Base-by-base conservation (phyloP, 2,329 filamentous ascomycete genomes). In the Microsporum canis region DNA sequence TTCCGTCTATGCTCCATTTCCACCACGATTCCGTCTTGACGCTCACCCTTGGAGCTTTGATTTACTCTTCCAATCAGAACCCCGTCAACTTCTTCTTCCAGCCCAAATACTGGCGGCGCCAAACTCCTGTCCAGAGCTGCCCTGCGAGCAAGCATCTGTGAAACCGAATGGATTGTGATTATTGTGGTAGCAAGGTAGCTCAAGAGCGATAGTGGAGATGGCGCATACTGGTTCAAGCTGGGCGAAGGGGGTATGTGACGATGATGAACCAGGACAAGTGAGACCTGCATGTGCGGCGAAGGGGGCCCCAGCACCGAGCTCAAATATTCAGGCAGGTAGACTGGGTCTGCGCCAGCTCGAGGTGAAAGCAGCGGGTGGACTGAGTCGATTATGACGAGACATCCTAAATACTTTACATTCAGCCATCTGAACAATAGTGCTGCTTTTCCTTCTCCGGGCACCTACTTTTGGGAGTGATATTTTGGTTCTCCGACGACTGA, bases 181-280 rank as follows among this genome's bases (percentile, higher is more conserved):
- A 97, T 82, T 2, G 90, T 87, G 2, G 94, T 99, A n/a, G 91
- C 89, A 62, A 96, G 84, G 73, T 95, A 95, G 53, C 81, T 83
- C 27, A 97, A 79, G 0, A 91, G 77, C 1, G 85, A 85, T 10
- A 95, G 79, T 0, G 90, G 84, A 33, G 84, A 76, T 0, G 91
- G 89, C 17, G 82, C 77, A 73, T 73, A 81, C 39, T 70, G 61
- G 56, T 68, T 66, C 36, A 68, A 65, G 10, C 71, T 65, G 12
- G 71, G 65, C 3, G 71, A 73, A 60, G 84, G 73, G 0, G 89
- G 87, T 3, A 92, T 81, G 73, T 97, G 92, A 59, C 82, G 78
- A 76, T 97, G 94, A 73, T 95, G 95, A 62, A 88, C 83, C 49
- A 85, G 86, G 5, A 96, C 77, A 47, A 96, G 80, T 4, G 88